Conservation (phyloP, 805 yeast species). For the Wickerhamiella dianesei region DNA sequence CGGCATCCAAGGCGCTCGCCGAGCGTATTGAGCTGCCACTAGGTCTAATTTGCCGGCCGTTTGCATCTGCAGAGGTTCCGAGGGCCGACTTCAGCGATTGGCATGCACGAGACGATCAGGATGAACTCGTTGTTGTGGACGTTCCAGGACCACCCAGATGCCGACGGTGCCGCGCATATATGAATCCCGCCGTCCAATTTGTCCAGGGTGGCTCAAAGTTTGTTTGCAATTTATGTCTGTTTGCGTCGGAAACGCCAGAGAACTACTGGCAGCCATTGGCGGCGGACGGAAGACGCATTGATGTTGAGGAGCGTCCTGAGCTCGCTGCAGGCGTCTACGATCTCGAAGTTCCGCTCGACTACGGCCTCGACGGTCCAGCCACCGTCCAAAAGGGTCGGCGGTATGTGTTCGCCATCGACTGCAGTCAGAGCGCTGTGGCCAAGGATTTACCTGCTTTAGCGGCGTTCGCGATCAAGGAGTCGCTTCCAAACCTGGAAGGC, state of each 20-base stretch:
- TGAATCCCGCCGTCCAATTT: constrained; percentile 70
- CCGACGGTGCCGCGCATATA: constrained; percentile 77
- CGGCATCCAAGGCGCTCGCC: constrained; percentile 57
- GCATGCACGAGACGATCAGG: constrained; percentile 20
- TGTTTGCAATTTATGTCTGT: constrained; percentile 77
- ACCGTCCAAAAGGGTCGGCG: constrained; percentile 28
- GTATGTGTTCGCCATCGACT: constrained; percentile 64
- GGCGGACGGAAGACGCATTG: constrained; percentile 47
- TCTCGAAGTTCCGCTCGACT: constrained; percentile 47
- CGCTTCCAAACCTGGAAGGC: constrained; percentile 27
- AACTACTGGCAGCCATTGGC: constrained; percentile 57
- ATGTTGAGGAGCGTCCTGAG: constrained; percentile 56
- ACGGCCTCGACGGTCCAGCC: constrained; percentile 1
- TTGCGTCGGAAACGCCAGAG: constrained; percentile 51
- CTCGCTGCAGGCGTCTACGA: constrained; percentile 75
- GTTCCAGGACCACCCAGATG: constrained; percentile 58
- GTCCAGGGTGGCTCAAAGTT: constrained; percentile 46
- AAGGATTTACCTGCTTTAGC: constrained; percentile 48
- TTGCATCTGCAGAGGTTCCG: constrained; percentile 63
- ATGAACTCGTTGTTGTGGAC: constrained; percentile 30
- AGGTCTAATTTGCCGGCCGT: constrained; percentile 71
- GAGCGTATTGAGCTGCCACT: constrained; percentile 63
- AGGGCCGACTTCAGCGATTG: constrained; percentile 39
- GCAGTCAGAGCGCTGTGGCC: constrained; percentile 43
- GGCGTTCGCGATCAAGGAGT: constrained; percentile 55